A percentile compares a stretch with the other conserved stretches of the same genome.
These are phyloP conservation scores for Stachybotrys chartarum DNA, from an alignment of 2,329 filamentous ascomycete species.

Conservation along the genomic window DNA sequence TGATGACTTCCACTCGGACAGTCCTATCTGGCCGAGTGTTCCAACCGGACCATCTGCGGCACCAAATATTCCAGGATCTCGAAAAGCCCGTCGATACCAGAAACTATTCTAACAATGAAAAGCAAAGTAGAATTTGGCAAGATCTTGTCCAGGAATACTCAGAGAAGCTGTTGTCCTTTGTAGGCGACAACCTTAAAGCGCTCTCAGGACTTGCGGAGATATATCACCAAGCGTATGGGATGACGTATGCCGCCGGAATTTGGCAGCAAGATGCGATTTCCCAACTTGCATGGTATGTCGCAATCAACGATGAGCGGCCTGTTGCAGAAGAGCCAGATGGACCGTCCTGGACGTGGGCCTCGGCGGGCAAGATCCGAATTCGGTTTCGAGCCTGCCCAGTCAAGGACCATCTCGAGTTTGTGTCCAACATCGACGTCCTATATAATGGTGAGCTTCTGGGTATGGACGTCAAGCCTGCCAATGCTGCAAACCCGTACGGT, in stretches of 20 bases:
- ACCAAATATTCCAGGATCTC: not conserved
- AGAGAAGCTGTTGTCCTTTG: slow-evolving; percentile 1
- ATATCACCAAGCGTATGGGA: not conserved
- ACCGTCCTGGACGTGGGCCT: slow-evolving; percentile 9
- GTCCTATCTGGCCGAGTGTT: not conserved
- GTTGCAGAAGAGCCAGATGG: not conserved
- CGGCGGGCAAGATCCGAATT: slow-evolving; percentile 6
- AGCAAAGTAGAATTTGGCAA: slow-evolving; percentile 3
- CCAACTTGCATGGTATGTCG: slow-evolving; percentile 1
- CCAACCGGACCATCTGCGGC: not conserved
- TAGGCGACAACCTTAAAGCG: slow-evolving; percentile 5
- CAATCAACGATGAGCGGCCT: not conserved
- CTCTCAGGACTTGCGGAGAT: not conserved
- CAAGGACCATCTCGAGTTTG: no score
- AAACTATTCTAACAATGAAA: not conserved
- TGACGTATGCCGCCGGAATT: not conserved
- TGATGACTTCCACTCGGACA: not conserved
- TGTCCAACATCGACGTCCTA: no score
- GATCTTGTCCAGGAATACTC: slow-evolving; percentile 6
- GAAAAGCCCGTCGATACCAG: not conserved
- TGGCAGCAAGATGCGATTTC: slow-evolving; percentile 1
- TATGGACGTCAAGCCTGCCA: no score
- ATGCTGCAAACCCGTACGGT: no score
- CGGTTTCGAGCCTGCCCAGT: no score
- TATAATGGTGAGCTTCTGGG: no score